phyloP scores from a whole-genome alignment of 169 alveolate genomes.

The Plasmodium inui region DNA sequence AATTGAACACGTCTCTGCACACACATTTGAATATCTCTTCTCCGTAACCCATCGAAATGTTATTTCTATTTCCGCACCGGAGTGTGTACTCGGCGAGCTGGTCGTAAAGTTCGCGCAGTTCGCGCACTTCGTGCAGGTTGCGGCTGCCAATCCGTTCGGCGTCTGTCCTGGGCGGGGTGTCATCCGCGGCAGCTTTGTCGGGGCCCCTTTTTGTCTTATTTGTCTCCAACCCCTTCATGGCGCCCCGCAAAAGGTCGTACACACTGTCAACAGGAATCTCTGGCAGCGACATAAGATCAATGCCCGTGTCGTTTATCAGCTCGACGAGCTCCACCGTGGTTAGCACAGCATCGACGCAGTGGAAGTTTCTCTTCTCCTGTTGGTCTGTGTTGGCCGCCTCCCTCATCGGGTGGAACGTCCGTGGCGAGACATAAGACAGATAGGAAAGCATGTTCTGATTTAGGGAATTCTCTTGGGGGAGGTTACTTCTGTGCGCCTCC shows the following conservation, averaged over 20 bases:
- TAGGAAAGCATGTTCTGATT: constrained; percentile 16
- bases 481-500: constrained; percentile 36
- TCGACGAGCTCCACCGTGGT: constrained; percentile 58
- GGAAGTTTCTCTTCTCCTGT: neutral
- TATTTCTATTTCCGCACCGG: constrained; percentile 35
- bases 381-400: neutral
- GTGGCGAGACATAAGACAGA: neutral
- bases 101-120: constrained; percentile 3
- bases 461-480: constrained; percentile 5
- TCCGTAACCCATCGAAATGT: constrained; percentile 69
- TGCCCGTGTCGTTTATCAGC: constrained; percentile 28
- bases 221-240: neutral
- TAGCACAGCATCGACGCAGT: constrained; percentile 59
- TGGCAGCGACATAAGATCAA: constrained; percentile 24
- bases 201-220: neutral
- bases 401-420: neutral
- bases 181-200: neutral
- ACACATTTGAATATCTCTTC: constrained; percentile 64
- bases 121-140: neutral
- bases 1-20: constrained; percentile 29
- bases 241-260: constrained; percentile 8
- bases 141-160: neutral
- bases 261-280: constrained; percentile 29
- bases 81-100: neutral
- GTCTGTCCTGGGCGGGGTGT: neutral